A percentile compares a stretch with the other conserved stretches of the same genome.
Evolutionary conservation across 176 grass and related monocot species (phyloP).

Genomic region (Triticum dicoccoides): DNA sequence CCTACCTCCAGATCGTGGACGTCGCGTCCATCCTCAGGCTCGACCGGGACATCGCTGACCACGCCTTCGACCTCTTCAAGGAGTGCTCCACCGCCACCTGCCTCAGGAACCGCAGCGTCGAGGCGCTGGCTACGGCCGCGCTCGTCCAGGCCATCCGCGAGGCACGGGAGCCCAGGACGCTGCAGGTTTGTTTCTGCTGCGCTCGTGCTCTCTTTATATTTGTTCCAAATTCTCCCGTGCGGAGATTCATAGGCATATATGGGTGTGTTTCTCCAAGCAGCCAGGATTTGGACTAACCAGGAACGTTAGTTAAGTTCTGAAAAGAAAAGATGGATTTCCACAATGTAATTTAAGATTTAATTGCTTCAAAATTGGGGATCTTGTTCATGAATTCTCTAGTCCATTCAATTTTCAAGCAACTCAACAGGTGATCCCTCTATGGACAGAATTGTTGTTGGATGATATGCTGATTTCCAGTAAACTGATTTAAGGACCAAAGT

Average conservation of each 20-base stretch:
- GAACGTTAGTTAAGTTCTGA: neutral
- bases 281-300: neutral
- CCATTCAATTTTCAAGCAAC: neutral
- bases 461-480: neutral
- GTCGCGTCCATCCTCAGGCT: conserved; percentile 78
- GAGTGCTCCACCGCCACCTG: conserved; percentile 84
- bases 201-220: neutral
- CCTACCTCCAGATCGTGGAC: conserved; percentile 97
- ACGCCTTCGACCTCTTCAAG: conserved; percentile 94
- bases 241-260: neutral
- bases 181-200: conserved; percentile 64
- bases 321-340: neutral
- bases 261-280: neutral
- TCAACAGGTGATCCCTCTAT: neutral
- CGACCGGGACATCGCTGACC: conserved; percentile 83
- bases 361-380: conserved; percentile 1
- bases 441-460: neutral
- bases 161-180: conserved; percentile 86
- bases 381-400: neutral
- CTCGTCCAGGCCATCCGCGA: conserved; percentile 97
- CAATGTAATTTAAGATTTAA: neutral
- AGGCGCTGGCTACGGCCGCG: conserved; percentile 87
- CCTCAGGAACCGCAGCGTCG: conserved; percentile 87
- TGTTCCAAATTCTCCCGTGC: conserved; percentile 19
- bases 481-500: neutral